Evolutionary conservation across 2,329 filamentous ascomycete species (phyloP), one percentile per base, ranked within the genome.

Genomic region (Beauveria asiatica): DNA sequence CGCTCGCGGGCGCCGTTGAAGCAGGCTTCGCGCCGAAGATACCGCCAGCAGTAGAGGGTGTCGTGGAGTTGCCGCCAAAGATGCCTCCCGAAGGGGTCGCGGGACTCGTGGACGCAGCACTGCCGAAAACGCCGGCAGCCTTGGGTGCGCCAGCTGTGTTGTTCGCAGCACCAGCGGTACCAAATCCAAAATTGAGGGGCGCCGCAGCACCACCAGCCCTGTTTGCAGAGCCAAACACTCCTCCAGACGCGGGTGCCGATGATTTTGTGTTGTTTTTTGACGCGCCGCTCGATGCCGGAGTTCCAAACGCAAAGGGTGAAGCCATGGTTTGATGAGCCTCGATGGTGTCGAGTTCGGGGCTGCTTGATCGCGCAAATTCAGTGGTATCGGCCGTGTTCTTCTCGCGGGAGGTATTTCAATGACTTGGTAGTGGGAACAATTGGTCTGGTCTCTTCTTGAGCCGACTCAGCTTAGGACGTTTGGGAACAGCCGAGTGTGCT

Each of bases 251-350:
- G 63, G 74, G 75, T 60, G 76, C 74, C 66, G 74, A 69, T 23
- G 68, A 70, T 10, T 70, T 70, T 8, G 70, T 62, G 60, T 67
- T 73, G 63, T 67, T 67, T 55, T 67, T 63, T 19, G 70, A 64
- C 54, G 69, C 71, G 65, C 68, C 64, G 63, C 72, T 73, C 41
- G 72, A 69, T 70, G 66, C 64, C 61, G 67, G 62, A 59, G 68
- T 65, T 63, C 70, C 69, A 65, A 78, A 77, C 61, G 39, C 72
- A 70, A 78, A 77, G 42, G 73, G 68, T n/a, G 54, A 57, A 30
- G 52, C 39, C 75, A 77, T 78, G 62, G 60, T 68, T 39, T 27
- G 46, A 57, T 49, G 25, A 37, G 37, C 44, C 50, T 52, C 61
- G 57, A 13, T 27, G 25, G 37, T 39, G 39, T 45, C 37, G 49